A percentile compares a stretch with the other conserved stretches of the same genome.
These are phyloP conservation scores for Yueomyces sp. DNA, from an alignment of 805 yeast genomes.

Conservation along the genomic window DNA sequence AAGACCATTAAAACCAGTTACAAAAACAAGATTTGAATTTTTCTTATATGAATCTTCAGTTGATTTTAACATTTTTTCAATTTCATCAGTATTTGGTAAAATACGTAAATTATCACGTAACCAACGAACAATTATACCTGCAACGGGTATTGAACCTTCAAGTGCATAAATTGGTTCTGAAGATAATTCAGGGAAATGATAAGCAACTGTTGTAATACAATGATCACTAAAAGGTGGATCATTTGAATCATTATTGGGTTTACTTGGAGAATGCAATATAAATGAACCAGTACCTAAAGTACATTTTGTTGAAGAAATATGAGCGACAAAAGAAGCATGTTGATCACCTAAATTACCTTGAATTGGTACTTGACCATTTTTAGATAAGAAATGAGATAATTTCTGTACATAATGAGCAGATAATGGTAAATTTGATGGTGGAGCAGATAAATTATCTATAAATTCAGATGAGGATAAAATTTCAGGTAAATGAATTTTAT, in stretches of 20 bases:
- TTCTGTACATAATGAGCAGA: neutral
- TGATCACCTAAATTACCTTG: slow-evolving; percentile 93
- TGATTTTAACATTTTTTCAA: slow-evolving; percentile 64
- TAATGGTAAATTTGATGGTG: slow-evolving; percentile 13
- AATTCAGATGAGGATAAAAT: slow-evolving; percentile 67
- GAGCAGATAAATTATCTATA: slow-evolving; percentile 60
- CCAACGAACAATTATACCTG: slow-evolving; percentile 92
- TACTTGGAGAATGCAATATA: slow-evolving; percentile 49
- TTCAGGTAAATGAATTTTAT: slow-evolving; percentile 54
- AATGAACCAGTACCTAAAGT: slow-evolving; percentile 96
- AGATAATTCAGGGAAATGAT: slow-evolving; percentile 63
- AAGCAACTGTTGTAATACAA: slow-evolving; percentile 69
- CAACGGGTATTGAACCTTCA: slow-evolving; percentile 94
- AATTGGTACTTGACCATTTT: slow-evolving; percentile 50
- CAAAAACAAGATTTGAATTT: slow-evolving; percentile 86
- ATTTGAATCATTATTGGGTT: slow-evolving; percentile 59
- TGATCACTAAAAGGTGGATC: neutral
- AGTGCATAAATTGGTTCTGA: slow-evolving; percentile 68
- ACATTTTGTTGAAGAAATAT: slow-evolving; percentile 84
- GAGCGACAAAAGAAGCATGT: slow-evolving; percentile 87
- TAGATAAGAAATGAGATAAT: neutral
- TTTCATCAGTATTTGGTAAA: slow-evolving; percentile 69
- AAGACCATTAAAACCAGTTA: slow-evolving; percentile 87
- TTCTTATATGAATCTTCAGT: slow-evolving; percentile 47
- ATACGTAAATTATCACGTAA: slow-evolving; percentile 78